phyloP scores from a whole-genome alignment of 768 basidiomycete species.

The Suillus lakei region DNA sequence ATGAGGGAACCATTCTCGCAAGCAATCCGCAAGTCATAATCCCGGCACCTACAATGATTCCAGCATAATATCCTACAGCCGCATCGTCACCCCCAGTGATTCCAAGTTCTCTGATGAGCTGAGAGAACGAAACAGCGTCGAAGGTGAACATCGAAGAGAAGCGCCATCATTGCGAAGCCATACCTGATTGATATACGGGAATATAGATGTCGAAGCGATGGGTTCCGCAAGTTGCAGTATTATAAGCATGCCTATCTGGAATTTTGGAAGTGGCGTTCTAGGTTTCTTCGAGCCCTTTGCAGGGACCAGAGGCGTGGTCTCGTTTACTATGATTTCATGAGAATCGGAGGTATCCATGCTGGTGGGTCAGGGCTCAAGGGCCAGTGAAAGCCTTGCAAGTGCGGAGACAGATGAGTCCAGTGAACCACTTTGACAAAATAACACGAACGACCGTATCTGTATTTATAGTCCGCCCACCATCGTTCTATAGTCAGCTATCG shows the following conservation, averaged over 20 bases:
- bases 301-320: background rate
- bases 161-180: background rate
- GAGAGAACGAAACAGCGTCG: background rate
- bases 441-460: background rate
- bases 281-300: constrained; percentile 20
- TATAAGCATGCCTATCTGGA: constrained; percentile 50
- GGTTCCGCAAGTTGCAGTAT: constrained; percentile 52
- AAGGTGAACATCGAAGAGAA: background rate
- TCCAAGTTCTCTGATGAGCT: constrained; percentile 68
- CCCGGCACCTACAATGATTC: constrained; percentile 51
- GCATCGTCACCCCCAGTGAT: constrained; percentile 65
- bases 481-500: background rate
- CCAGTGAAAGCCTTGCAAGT: background rate
- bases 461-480: background rate
- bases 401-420: background rate
- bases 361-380: background rate
- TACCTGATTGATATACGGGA: constrained; percentile 57
- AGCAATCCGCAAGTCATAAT: background rate
- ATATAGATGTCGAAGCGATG: constrained; percentile 49
- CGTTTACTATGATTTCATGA: background rate
- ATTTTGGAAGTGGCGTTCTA: constrained; percentile 46
- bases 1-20: background rate
- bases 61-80: constrained; percentile 75
- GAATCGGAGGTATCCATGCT: background rate
- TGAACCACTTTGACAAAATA: background rate